Percentiles rank a stretch among this genome's conserved stretches.
These are phyloP conservation scores for Amauroascus verrucosus DNA, from an alignment of 2,329 filamentous ascomycete genomes.

Conservation along the genomic window DNA sequence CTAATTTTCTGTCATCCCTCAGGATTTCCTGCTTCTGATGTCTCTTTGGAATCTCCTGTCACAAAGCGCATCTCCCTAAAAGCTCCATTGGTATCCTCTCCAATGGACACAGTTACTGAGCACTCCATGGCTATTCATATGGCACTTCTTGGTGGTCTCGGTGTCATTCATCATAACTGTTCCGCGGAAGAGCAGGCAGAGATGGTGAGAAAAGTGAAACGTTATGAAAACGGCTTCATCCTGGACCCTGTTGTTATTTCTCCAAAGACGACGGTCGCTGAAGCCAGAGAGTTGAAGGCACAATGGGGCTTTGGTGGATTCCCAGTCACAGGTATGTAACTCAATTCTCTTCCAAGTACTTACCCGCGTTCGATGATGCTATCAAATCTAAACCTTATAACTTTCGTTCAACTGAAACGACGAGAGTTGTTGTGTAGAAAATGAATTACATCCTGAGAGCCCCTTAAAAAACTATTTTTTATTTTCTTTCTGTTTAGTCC, in stretches of 20 bases:
- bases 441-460: constrained; percentile 43
- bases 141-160: constrained; percentile 45
- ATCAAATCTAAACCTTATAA: constrained; percentile 60
- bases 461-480: constrained; percentile 6
- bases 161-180: constrained; percentile 99
- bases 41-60: constrained; percentile 77
- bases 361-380: constrained; percentile 54
- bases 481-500: constrained; percentile 14
- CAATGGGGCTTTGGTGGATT: constrained; percentile 98
- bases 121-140: constrained; percentile 98
- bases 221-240: constrained; percentile 99
- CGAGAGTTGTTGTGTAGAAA: constrained; percentile 77
- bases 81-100: constrained; percentile 92
- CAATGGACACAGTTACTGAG: constrained; percentile 99
- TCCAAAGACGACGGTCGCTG: constrained; percentile 75
- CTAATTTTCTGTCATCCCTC: constrained; percentile 10
- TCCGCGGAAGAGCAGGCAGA: constrained; percentile 93
- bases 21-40: constrained; percentile 85
- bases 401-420: constrained; percentile 99
- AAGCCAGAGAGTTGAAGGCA: constrained; percentile 87
- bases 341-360: constrained; percentile 17
- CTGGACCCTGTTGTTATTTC: constrained; percentile 87
- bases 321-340: constrained; percentile 68
- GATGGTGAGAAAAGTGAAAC: constrained; percentile 98
- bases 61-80: constrained; percentile 94